Evolutionary conservation across 2,329 filamentous ascomycete species (phyloP).

Genomic region (Alternaria alternata): DNA sequence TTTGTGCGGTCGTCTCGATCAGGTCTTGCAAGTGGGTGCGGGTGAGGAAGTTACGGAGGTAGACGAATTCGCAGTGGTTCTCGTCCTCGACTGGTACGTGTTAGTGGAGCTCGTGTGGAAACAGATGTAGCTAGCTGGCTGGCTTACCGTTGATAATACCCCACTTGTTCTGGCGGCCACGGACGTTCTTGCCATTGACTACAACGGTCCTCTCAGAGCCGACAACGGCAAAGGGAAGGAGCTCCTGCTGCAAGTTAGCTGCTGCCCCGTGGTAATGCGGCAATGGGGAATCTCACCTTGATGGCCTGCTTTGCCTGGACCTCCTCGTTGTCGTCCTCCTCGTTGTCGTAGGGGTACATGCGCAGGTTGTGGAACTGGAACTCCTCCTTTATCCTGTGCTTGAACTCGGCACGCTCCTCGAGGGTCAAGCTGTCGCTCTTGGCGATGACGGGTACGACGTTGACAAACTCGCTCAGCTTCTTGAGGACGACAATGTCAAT

Average conservation of each 20-base stretch:
- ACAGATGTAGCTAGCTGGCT: background rate
- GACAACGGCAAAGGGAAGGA: constrained; percentile 97
- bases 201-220: constrained; percentile 98
- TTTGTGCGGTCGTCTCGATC: constrained; percentile 99
- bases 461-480: constrained; percentile 99
- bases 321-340: constrained; percentile 98
- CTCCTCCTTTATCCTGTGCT: constrained; percentile 98
- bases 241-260: constrained; percentile 67
- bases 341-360: constrained; percentile 99
- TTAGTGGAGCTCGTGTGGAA: constrained; percentile 19
- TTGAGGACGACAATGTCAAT: constrained; percentile 99
- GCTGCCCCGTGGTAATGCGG: background rate
- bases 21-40: constrained; percentile 98
- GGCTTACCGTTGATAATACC: constrained; percentile 82
- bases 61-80: constrained; percentile 99
- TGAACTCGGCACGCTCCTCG: constrained; percentile 95
- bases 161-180: constrained; percentile 98
- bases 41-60: constrained; percentile 97
- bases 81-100: constrained; percentile 81
- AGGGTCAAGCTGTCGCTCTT: constrained; percentile 96
- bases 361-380: constrained; percentile 99
- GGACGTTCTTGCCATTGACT: constrained; percentile 95
- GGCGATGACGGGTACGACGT: constrained; percentile 97
- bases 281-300: constrained; percentile 71
- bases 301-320: constrained; percentile 92